A percentile compares a stretch with the other conserved stretches of the same genome.
Evolutionary conservation across 306 rosid genomes (phyloP).

Genomic region (Ammopiptanthus mongolicus): DNA sequence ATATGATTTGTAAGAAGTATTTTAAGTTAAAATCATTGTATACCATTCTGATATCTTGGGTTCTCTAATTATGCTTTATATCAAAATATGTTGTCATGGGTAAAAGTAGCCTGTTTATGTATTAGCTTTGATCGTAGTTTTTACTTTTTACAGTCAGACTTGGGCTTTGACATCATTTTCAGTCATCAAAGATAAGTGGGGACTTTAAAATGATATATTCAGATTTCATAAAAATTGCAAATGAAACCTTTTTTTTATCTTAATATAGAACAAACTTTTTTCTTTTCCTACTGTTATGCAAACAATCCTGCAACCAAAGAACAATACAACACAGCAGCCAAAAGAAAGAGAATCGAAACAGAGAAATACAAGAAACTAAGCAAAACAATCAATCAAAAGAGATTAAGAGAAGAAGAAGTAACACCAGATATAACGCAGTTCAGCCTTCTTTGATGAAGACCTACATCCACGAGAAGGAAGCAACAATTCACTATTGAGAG

Average conservation of each 20-base stretch:
- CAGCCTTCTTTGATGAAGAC: too few species aligned
- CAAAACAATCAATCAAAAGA: too few species aligned
- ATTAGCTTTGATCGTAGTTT: background rate
- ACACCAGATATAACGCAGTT: too few species aligned
- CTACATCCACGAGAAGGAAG: too few species aligned
- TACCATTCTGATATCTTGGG: background rate
- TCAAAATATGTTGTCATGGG: background rate
- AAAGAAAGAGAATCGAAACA: too few species aligned
- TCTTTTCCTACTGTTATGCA: too few species aligned
- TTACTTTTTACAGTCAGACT: background rate
- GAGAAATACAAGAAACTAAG: too few species aligned
- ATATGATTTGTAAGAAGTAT: background rate
- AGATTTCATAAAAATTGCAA: conserved; percentile 5
- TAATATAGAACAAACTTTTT: background rate
- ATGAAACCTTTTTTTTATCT: background rate
- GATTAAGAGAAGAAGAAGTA: too few species aligned
- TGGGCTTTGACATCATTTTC: background rate
- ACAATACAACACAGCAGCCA: too few species aligned
- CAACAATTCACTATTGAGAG: too few species aligned
- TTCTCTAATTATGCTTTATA: background rate
- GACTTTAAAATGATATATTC: background rate
- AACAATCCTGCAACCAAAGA: too few species aligned
- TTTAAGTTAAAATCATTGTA: background rate
- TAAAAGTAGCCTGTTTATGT: background rate
- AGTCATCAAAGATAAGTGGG: background rate